Percentiles rank a stretch among this genome's conserved stretches.
These are phyloP conservation scores for Huntiella abstrusa DNA, from an alignment of 2,329 filamentous ascomycete species.

Conservation along the genomic window DNA sequence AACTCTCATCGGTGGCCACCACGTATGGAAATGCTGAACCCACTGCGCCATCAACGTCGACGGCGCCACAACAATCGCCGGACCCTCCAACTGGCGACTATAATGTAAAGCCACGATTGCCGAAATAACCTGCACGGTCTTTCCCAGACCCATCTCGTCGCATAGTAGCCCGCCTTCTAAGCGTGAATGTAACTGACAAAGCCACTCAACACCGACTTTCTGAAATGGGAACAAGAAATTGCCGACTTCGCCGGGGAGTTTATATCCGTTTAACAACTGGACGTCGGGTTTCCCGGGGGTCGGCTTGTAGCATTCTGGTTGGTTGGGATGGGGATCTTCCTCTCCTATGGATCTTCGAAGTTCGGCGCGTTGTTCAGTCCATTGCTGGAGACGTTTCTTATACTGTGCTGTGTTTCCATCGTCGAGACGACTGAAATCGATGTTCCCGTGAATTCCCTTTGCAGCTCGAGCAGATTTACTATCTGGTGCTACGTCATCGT, in stretches of 20 bases:
- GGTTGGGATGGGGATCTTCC: slow-evolving; percentile 20
- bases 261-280: slow-evolving; percentile 53
- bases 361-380: slow-evolving; percentile 30
- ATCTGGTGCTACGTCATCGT: slow-evolving; percentile 10
- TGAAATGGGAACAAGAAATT: slow-evolving; percentile 91
- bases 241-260: slow-evolving; percentile 79
- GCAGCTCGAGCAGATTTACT: slow-evolving; percentile 7
- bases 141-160: slow-evolving; percentile 97
- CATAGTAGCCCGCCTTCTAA: slow-evolving; percentile 86
- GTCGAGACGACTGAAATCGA: slow-evolving; percentile 46
- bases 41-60: slow-evolving; percentile 92
- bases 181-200: slow-evolving; percentile 79
- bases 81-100: slow-evolving; percentile 65
- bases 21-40: slow-evolving; percentile 95
- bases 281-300: slow-evolving; percentile 69
- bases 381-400: slow-evolving; percentile 52
- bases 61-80: slow-evolving; percentile 79
- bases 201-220: slow-evolving; percentile 91
- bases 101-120: slow-evolving; percentile 86
- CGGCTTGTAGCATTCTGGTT: slow-evolving; percentile 62
- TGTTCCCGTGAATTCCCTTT: slow-evolving; percentile 12
- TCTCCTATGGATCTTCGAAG: slow-evolving; percentile 15
- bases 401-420: slow-evolving; percentile 79
- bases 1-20: slow-evolving; percentile 98
- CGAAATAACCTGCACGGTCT: slow-evolving; percentile 45